Evolutionary conservation across 2,329 filamentous ascomycete genomes (phyloP).

Genomic region (Colletotrichum sidae): DNA sequence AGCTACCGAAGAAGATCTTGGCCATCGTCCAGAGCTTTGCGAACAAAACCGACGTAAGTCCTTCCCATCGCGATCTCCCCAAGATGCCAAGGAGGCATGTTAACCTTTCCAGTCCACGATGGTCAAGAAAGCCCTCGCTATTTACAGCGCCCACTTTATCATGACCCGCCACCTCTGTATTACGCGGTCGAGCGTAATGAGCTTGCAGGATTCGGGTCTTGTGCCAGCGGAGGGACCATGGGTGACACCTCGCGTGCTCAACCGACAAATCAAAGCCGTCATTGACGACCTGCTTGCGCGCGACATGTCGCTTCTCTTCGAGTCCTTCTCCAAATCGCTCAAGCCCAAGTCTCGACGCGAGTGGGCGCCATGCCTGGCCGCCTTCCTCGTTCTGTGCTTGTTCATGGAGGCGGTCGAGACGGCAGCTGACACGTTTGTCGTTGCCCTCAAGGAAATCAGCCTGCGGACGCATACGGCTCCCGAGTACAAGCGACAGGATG

Average conservation of each 20-base stretch:
- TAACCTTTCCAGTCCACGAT: constrained; percentile 53
- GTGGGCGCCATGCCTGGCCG: constrained; percentile 68
- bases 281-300: constrained; percentile 65
- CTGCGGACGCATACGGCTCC: constrained; percentile 51
- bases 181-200: constrained; percentile 55
- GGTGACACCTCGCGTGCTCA: constrained; percentile 65
- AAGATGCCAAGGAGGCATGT: background rate
- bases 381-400: constrained; percentile 67
- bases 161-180: constrained; percentile 67
- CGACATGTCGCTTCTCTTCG: constrained; percentile 64
- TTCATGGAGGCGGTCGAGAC: constrained; percentile 70
- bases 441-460: constrained; percentile 63
- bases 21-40: constrained; percentile 61
- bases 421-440: constrained; percentile 63
- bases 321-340: constrained; percentile 63
- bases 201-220: constrained; percentile 49
- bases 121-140: constrained; percentile 64
- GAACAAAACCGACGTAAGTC: constrained; percentile 56
- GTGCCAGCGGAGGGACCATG: constrained; percentile 57
- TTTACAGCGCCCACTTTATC: constrained; percentile 69
- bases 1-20: constrained; percentile 59
- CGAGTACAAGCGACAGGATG: constrained; percentile 54
- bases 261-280: constrained; percentile 67
- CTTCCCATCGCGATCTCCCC: background rate
- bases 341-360: constrained; percentile 65